Conservation (phyloP, 1,284 basidiomycete species). For the Mycosarcoma mackinlayi region DNA sequence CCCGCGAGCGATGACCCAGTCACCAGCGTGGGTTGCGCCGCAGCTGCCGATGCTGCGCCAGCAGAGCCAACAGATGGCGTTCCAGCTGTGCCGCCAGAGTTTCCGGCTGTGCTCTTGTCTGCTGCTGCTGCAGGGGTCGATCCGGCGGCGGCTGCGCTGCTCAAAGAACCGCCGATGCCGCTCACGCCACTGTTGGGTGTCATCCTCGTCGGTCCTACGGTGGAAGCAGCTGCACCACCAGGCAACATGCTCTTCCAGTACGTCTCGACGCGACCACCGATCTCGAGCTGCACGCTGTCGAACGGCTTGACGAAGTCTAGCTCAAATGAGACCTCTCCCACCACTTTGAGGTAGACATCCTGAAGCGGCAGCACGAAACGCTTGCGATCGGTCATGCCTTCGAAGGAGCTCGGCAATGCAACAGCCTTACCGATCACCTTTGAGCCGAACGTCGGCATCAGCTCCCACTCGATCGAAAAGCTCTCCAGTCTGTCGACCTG, state of each 20-base stretch:
- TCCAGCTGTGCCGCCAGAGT: constrained; percentile 19
- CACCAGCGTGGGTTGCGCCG: constrained; percentile 70
- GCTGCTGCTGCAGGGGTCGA: constrained; percentile 14
- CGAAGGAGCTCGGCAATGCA: constrained; percentile 81
- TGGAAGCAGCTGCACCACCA: constrained; percentile 23
- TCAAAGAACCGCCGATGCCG: constrained; percentile 23
- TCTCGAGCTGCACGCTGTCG: constrained; percentile 90
- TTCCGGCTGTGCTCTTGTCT: constrained; percentile 10
- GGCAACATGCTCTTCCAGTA: constrained; percentile 68
- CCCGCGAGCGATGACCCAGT: constrained; percentile 89
- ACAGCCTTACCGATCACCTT: constrained; percentile 95
- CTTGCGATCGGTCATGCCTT: constrained; percentile 67
- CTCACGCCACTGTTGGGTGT: constrained; percentile 56
- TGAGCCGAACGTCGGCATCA: constrained; percentile 98
- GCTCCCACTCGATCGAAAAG: constrained; percentile 88
- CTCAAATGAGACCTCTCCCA: constrained; percentile 94
- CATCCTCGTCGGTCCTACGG: constrained; percentile 50
- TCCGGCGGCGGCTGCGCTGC: constrained; percentile 21
- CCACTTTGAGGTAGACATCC: constrained; percentile 90
- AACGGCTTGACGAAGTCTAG: constrained; percentile 89
- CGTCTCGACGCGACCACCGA: constrained; percentile 79
- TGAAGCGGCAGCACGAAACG: constrained; percentile 76
- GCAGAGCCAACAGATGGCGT: constrained; percentile 18
- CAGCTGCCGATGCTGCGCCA: constrained; percentile 15
- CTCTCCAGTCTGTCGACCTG: constrained; percentile 81